These are phyloP conservation scores for Kondoa subrosea DNA, from an alignment of 768 basidiomycete species.

Conservation along the genomic window DNA sequence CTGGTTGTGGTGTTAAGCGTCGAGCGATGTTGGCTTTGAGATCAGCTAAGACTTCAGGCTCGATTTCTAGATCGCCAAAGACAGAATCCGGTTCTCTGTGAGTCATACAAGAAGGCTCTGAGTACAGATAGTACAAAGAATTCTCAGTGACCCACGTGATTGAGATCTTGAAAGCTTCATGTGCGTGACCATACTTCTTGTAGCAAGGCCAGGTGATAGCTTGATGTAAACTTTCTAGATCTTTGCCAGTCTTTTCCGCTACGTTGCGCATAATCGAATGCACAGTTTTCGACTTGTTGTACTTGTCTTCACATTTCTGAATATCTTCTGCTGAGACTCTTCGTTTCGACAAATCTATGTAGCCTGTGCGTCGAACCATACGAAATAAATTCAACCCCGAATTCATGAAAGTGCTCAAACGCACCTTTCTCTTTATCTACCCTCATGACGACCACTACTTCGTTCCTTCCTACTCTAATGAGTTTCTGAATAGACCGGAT, in stretches of 20 bases:
- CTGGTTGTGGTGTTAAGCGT: constrained; percentile 89
- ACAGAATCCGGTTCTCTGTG: constrained; percentile 57
- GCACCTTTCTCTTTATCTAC: constrained; percentile 98
- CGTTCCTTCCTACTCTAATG: constrained; percentile 91
- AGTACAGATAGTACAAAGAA: not conserved
- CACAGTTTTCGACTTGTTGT: constrained; percentile 93
- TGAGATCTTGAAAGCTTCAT: constrained; percentile 96
- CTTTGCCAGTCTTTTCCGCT: constrained; percentile 34
- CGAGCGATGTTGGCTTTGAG: constrained; percentile 75
- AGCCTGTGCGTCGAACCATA: too few species aligned
- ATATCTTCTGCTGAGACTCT: constrained; percentile 97
- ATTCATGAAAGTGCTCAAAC: constrained; percentile 25
- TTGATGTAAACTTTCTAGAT: constrained; percentile 70
- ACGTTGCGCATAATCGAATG: constrained; percentile 39
- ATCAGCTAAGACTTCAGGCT: constrained; percentile 44
- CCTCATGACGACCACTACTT: constrained; percentile 91
- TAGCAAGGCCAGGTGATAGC: constrained; percentile 84
- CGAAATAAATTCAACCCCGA: too few species aligned
- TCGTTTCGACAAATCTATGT: constrained; percentile 96
- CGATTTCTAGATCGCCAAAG: constrained; percentile 47
- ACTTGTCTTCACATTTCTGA: constrained; percentile 94
- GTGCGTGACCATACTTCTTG: constrained; percentile 79
- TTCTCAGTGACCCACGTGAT: constrained; percentile 48
- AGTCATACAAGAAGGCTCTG: not conserved
- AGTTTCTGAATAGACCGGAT: constrained; percentile 96